A percentile compares a stretch with the other conserved stretches of the same genome.
Conservation (phyloP, 176 grass and related monocot species). For the Juncus effusus region DNA sequence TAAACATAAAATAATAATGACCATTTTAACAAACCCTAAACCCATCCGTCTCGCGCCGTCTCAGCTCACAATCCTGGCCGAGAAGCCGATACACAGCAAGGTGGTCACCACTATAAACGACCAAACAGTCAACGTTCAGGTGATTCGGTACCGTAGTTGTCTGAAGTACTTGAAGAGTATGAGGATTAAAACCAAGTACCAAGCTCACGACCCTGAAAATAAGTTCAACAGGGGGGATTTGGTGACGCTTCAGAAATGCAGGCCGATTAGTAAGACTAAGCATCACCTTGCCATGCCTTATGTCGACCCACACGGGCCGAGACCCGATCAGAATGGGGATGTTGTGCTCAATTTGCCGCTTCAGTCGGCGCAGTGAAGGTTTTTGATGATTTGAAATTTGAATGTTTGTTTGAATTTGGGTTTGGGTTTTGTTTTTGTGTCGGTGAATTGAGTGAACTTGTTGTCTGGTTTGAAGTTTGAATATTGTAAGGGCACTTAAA, state of each 20-base stretch:
- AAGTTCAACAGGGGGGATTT: conserved; percentile 87
- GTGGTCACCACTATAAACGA: conserved; percentile 74
- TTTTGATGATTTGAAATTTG: neutral
- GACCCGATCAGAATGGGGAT: neutral
- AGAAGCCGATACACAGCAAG: conserved; percentile 56
- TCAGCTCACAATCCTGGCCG: conserved; percentile 40
- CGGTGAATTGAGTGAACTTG: no score
- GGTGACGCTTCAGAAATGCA: conserved; percentile 69
- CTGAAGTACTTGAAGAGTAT: conserved; percentile 74
- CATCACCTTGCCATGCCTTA: conserved; percentile 65
- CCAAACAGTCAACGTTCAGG: conserved; percentile 88
- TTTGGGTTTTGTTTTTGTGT: conserved; percentile 11
- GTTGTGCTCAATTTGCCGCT: conserved; percentile 7
- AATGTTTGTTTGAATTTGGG: conserved; percentile 10
- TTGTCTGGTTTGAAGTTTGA: no score
- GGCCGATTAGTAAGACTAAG: conserved; percentile 99
- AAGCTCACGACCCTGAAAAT: conserved; percentile 91
- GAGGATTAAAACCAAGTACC: conserved; percentile 81
- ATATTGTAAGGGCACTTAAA: no score
- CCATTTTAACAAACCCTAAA: conserved; percentile 32
- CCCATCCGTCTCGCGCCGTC: neutral
- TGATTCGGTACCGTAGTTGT: conserved; percentile 54
- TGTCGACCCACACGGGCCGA: conserved; percentile 3
- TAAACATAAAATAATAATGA: neutral
- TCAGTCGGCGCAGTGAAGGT: conserved; percentile 12